Percentiles rank a stretch among this genome's conserved stretches.
Evolutionary conservation across 192 early-diverging fungal genomes (phyloP).

Genomic region (Coemansia sp.): DNA sequence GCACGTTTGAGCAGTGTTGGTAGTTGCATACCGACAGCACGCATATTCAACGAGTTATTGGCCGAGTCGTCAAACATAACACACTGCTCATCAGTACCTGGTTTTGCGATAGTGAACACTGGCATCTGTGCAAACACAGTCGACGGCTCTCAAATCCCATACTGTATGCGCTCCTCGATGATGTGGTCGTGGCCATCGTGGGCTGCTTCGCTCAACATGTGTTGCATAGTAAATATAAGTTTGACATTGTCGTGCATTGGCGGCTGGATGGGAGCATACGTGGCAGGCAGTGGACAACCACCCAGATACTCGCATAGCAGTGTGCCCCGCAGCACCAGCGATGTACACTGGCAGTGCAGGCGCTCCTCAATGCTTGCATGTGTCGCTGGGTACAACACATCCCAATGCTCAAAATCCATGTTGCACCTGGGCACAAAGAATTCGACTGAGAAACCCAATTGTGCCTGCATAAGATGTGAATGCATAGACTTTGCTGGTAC

Average conservation of each 20-base stretch:
- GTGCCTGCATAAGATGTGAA: too few species aligned
- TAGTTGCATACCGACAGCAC: conserved; percentile 11
- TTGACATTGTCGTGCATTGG: not conserved
- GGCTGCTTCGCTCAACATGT: too few species aligned
- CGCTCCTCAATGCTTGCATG: not conserved
- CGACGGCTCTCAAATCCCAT: too few species aligned
- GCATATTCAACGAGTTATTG: conserved; percentile 24
- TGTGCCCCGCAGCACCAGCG: not conserved
- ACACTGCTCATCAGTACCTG: too few species aligned
- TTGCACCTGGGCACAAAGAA: not conserved
- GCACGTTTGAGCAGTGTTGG: not conserved
- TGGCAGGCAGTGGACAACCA: not conserved
- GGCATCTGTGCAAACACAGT: too few species aligned
- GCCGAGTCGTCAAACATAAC: conserved; percentile 3
- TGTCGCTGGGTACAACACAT: not conserved
- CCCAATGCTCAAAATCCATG: not conserved
- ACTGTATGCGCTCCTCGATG: too few species aligned
- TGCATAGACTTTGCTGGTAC: too few species aligned
- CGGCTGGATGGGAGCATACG: not conserved
- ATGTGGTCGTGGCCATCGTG: too few species aligned
- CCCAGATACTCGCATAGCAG: not conserved
- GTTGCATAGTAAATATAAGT: not conserved
- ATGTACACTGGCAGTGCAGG: not conserved
- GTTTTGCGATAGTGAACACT: too few species aligned
- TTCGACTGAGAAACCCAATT: too few species aligned